These are phyloP conservation scores for Vigna hirtella DNA, from an alignment of 306 rosid genomes.

Conservation along the genomic window DNA sequence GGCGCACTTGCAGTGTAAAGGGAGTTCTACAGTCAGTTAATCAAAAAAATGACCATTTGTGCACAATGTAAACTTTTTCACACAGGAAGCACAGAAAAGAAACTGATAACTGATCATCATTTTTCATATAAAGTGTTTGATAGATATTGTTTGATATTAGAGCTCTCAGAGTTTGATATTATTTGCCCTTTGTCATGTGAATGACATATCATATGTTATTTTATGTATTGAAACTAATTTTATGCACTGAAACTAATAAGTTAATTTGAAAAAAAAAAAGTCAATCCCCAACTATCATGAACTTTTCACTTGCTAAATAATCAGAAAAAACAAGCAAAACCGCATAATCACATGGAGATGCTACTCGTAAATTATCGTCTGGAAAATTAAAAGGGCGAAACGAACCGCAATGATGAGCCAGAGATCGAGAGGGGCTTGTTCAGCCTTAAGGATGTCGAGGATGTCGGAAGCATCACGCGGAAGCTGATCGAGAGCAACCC, in stretches of 20 bases:
- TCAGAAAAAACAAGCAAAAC: not conserved
- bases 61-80: not conserved
- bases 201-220: too few species aligned
- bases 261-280: too few species aligned
- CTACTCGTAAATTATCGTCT: not conserved
- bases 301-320: not conserved
- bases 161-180: too few species aligned
- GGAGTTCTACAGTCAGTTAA: not conserved
- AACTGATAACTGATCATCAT: not conserved
- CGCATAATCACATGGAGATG: not conserved
- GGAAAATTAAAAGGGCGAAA: not conserved
- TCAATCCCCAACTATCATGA: not conserved
- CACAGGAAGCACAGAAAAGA: not conserved
- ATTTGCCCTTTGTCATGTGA: too few species aligned
- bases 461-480: conserved; percentile 95
- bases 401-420: conserved; percentile 97
- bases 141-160: too few species aligned
- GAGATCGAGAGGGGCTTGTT: conserved; percentile 98
- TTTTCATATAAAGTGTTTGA: not conserved
- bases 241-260: too few species aligned
- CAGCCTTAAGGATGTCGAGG: conserved; percentile 95
- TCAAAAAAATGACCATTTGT: not conserved
- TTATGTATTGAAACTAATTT: too few species aligned
- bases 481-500: conserved; percentile 95
- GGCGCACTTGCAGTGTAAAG: too few species aligned